Percentiles rank a stretch among this genome's conserved stretches.
phyloP scores from a whole-genome alignment of 371 early-diverging fungal genomes.

The Entomophthora muscae region DNA sequence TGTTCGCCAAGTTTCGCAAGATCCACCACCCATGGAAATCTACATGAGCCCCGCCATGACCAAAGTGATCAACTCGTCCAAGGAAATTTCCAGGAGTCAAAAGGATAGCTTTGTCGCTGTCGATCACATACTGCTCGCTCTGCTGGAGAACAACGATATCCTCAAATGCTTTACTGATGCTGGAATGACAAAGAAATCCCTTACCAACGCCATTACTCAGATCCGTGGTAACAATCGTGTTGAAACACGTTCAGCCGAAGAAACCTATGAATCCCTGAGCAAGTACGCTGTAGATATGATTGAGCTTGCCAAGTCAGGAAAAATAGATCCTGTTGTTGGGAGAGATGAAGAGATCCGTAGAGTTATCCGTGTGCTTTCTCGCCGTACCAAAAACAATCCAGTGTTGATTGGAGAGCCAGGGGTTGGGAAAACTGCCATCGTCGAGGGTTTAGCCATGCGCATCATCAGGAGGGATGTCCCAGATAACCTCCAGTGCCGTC shows the following conservation, averaged over 20 bases:
- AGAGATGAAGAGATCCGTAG: constrained; percentile 69
- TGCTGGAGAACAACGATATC: constrained; percentile 42
- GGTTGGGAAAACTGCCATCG: constrained; percentile 91
- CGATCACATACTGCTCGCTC: constrained; percentile 72
- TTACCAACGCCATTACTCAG: constrained; percentile 60
- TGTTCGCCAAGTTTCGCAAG: too few species aligned
- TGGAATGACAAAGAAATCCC: constrained; percentile 62
- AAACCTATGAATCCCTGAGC: constrained; percentile 59
- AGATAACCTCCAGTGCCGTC: too few species aligned
- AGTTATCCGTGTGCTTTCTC: constrained; percentile 56
- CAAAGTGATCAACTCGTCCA: too few species aligned
- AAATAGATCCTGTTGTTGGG: too few species aligned
- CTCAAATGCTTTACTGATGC: constrained; percentile 41
- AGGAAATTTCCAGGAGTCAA: too few species aligned
- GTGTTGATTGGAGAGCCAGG: too few species aligned
- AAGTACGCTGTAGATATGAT: constrained; percentile 89
- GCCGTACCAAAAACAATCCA: too few species aligned
- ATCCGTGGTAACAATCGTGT: constrained; percentile 71
- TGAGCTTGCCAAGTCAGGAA: too few species aligned
- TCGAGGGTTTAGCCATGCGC: too few species aligned
- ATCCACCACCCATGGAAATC: too few species aligned
- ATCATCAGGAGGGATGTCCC: too few species aligned
- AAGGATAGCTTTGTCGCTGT: constrained; percentile 74
- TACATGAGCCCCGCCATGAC: too few species aligned
- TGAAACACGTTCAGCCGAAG: constrained; percentile 69